Evolutionary conservation across 2,329 filamentous ascomycete genomes (phyloP).

Genomic region (Ophiostoma fasciatum): DNA sequence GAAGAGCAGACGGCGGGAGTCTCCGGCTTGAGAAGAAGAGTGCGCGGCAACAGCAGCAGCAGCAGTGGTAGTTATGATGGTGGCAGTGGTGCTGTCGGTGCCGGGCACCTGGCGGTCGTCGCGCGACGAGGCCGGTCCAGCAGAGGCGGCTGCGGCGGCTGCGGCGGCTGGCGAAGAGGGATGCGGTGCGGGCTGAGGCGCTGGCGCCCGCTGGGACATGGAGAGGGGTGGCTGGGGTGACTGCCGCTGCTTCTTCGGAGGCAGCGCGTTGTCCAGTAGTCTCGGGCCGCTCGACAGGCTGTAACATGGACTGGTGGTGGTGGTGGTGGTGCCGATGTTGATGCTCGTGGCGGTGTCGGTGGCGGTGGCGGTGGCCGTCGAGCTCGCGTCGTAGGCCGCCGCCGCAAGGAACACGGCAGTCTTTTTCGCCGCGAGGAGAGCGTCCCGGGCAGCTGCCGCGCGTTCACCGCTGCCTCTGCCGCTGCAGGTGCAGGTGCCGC

Average conservation of each 20-base stretch:
- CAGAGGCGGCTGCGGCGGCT: neutral
- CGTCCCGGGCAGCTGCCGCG: neutral
- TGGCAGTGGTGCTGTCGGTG: no score
- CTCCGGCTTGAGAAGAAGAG: constrained; percentile 1
- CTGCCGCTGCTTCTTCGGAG: no score
- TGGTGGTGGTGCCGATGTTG: no score
- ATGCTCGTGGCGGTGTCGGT: no score
- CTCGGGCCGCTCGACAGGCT: no score
- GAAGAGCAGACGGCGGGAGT: neutral
- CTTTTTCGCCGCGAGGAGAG: neutral
- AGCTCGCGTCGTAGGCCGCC: constrained; percentile 4
- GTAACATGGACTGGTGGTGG: constrained; percentile 36
- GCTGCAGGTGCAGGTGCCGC: no score
- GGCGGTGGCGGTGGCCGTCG: no score
- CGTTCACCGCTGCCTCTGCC: no score
- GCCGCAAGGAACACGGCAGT: constrained; percentile 1
- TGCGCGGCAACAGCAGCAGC: constrained; percentile 17
- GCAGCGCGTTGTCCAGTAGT: no score
- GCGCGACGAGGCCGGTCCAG: constrained; percentile 16
- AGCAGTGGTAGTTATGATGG: no score
- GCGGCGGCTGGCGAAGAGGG: constrained; percentile 14
- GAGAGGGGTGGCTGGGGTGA: no score
- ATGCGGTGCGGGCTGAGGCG: constrained; percentile 40
- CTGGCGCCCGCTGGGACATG: constrained; percentile 49
- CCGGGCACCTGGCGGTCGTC: neutral